Base-by-base conservation (phyloP, 108 stramenopile genomes). In the Pseudonitzschia multiseries region DNA sequence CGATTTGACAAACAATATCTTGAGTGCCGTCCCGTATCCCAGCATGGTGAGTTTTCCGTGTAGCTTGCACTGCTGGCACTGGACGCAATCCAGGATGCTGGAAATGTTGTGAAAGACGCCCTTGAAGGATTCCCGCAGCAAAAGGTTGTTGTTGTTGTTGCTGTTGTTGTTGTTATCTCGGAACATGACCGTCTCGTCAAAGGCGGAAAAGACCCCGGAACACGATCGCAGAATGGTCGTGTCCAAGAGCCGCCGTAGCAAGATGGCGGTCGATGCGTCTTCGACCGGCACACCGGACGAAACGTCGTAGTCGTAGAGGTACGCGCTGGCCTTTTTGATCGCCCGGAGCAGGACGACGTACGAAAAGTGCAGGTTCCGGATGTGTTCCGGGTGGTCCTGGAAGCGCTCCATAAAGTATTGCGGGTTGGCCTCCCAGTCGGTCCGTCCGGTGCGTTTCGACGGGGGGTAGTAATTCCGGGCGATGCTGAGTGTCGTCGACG, bases 161-260 rank as follows among this genome's bases (percentile, higher is more conserved):
- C 74, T 86, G 44, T 82, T 70, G 28, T 78, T 70, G 21, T 52
- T 22, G 43, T 78, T 72, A 53, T 89, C 80, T 43, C 78, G 81
- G 81, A 98, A 98, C 93, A 98, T 93, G 61, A 94, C 70, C 53
- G 83, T 84, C 79, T 98, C 97, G 74, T 98, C 96, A 82, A 98
- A 98, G 59, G 95, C 97, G 2, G 89, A 84, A 76, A 95, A 96
- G 36, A 96, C 93, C 44, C 70, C 63, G 17, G 84, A 83, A 69
- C 94, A 96, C 8, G 86, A 86, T 59, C 83, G 57, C 46, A 96
- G 73, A 62, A 93, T 94, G 36, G 84, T 59, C 5, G 95, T 89
- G 68, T 88, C 92, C 77, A 96, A 70, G 44, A 95, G 71, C 53
- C 89, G 79, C 24, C 74, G 72, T 59, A 96, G 65, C 42, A 97